These are phyloP conservation scores for Xylaria sp. DNA, from an alignment of 2,329 filamentous ascomycete species.

Conservation along the genomic window DNA sequence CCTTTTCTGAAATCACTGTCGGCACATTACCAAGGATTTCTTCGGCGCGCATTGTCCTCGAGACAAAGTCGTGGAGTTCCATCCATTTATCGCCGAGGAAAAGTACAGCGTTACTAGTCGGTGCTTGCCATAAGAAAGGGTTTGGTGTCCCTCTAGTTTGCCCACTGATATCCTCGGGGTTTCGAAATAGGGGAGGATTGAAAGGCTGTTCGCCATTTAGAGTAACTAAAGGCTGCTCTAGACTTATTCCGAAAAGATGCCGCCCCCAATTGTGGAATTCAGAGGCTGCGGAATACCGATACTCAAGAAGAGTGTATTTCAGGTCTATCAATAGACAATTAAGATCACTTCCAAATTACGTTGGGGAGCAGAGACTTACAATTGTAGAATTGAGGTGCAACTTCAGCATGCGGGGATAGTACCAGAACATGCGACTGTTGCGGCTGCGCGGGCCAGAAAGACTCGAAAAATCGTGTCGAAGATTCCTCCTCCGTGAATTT, in stretches of 20 bases:
- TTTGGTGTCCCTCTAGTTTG: constrained; percentile 52
- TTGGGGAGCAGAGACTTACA: constrained; percentile 58
- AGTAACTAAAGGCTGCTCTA: constrained; percentile 75
- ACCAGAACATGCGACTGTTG: constrained; percentile 80
- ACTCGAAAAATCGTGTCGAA: constrained; percentile 81
- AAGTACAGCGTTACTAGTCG: constrained; percentile 82
- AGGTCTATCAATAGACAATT: constrained; percentile 63
- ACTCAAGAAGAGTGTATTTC: constrained; percentile 80
- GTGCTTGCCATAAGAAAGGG: constrained; percentile 86
- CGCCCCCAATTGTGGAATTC: constrained; percentile 59
- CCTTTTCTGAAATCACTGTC: constrained; percentile 61
- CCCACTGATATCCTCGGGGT: constrained; percentile 45
- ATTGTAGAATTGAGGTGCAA: constrained; percentile 85
- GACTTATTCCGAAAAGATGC: constrained; percentile 79
- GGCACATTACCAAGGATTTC: constrained; percentile 52
- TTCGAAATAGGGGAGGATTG: constrained; percentile 51
- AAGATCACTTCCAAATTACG: neutral
- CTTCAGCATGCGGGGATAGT: constrained; percentile 81
- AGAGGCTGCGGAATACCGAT: constrained; percentile 72
- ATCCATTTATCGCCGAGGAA: constrained; percentile 89
- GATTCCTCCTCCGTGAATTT: constrained; percentile 74
- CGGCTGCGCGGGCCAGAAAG: constrained; percentile 81
- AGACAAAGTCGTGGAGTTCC: constrained; percentile 84
- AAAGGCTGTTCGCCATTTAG: constrained; percentile 71
- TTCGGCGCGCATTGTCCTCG: constrained; percentile 66